Evolutionary conservation across 2,329 filamentous ascomycete genomes (phyloP).

Genomic region (Berkeleyomyces basicola): DNA sequence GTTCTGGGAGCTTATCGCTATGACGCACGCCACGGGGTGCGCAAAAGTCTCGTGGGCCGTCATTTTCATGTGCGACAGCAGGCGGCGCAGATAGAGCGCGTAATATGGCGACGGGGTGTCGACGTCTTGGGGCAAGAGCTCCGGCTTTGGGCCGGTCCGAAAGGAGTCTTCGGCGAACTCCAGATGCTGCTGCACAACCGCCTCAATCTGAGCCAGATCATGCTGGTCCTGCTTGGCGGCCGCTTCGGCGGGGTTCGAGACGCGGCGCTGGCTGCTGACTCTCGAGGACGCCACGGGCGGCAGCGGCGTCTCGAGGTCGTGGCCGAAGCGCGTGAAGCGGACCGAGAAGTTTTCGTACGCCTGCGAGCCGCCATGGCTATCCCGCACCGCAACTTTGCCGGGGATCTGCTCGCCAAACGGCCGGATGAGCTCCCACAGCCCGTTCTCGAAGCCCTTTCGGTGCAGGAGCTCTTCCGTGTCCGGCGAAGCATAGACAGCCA

Average conservation of each 20-base stretch:
- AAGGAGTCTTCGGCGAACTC: constrained; percentile 50
- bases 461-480: constrained; percentile 68
- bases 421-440: constrained; percentile 69
- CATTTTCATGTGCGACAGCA: constrained; percentile 65
- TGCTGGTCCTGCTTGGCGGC: constrained; percentile 13
- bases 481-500: constrained; percentile 70
- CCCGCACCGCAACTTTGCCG: constrained; percentile 77
- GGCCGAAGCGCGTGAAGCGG: constrained; percentile 60
- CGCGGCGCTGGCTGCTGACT: constrained; percentile 4
- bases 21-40: constrained; percentile 85
- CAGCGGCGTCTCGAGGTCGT: constrained; percentile 36
- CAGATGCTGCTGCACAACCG: constrained; percentile 64
- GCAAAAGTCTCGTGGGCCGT: constrained; percentile 83
- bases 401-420: constrained; percentile 81
- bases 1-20: constrained; percentile 86
- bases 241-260: constrained; percentile 6
- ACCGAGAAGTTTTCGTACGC: constrained; percentile 82
- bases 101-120: constrained; percentile 62
- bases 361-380: constrained; percentile 72
- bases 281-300: constrained; percentile 19
- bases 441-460: constrained; percentile 70
- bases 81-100: constrained; percentile 62
- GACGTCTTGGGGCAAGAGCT: constrained; percentile 25
- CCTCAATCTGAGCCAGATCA: constrained; percentile 51
- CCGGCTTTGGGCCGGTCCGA: constrained; percentile 20